phyloP scores from a whole-genome alignment of 768 basidiomycete species.

The Boletus insuetus region DNA sequence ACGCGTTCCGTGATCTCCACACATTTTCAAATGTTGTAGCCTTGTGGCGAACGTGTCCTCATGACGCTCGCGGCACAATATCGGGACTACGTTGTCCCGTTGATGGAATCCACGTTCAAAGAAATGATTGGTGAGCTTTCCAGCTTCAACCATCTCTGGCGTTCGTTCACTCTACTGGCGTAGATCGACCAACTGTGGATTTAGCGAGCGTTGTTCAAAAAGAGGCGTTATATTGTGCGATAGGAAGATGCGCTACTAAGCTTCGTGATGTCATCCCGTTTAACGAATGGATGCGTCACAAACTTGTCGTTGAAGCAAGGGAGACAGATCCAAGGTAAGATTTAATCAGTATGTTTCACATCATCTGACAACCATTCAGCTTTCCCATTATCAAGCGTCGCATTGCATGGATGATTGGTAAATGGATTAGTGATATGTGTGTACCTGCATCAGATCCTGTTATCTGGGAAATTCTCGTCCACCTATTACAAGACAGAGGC shows the following conservation, averaged over 20 bases:
- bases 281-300: constrained; percentile 62
- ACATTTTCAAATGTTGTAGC: constrained; percentile 42
- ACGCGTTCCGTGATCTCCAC: not conserved
- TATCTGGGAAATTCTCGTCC: constrained; percentile 80
- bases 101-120: constrained; percentile 59
- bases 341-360: not conserved
- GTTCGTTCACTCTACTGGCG: not conserved
- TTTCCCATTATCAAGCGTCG: constrained; percentile 93
- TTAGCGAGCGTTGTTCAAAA: constrained; percentile 68
- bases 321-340: constrained; percentile 58
- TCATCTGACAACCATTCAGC: constrained; percentile 38
- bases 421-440: constrained; percentile 76
- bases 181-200: constrained; percentile 48
- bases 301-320: constrained; percentile 57
- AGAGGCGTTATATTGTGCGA: constrained; percentile 84
- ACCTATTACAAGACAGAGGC: constrained; percentile 68
- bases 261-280: constrained; percentile 67
- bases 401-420: constrained; percentile 92
- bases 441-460: constrained; percentile 54
- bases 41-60: constrained; percentile 91
- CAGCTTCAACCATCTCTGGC: not conserved
- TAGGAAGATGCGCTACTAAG: constrained; percentile 75
- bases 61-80: constrained; percentile 76
- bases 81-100: constrained; percentile 61
- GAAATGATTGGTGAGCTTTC: constrained; percentile 50